phyloP scores from a whole-genome alignment of 73 alveolate species.

The Effrenium voratum region DNA sequence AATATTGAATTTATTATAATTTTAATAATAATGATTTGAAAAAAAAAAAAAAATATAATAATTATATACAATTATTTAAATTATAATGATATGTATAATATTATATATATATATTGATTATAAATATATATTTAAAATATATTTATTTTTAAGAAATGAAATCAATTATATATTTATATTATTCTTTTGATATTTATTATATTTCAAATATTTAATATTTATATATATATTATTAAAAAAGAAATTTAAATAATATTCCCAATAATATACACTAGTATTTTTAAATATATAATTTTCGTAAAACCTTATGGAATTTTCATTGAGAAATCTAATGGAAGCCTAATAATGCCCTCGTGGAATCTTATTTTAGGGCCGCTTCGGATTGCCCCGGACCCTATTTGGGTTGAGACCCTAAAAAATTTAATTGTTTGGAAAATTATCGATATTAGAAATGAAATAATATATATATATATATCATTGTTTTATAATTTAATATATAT shows the following conservation, averaged over 20 bases:
- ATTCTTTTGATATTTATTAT: neutral
- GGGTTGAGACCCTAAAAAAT: neutral
- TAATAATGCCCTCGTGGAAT: neutral
- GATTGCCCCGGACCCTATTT: neutral
- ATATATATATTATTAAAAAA: too few species aligned
- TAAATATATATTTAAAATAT: neutral
- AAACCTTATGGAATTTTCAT: neutral
- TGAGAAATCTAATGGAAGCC: neutral
- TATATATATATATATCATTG: too few species aligned
- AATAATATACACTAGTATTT: neutral
- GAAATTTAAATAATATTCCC: neutral
- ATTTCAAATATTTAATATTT: neutral
- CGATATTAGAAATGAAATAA: neutral
- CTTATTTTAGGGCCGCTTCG: neutral
- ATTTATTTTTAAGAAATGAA: neutral
- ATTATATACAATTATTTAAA: neutral
- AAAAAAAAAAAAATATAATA: neutral
- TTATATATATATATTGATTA: neutral
- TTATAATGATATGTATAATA: neutral
- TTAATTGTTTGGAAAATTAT: neutral
- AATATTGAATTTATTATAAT: neutral
- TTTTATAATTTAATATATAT: too few species aligned
- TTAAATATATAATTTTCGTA: neutral
- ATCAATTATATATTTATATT: neutral
- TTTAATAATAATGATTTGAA: neutral